Conservation (phyloP, 164 flowering plant species). For the Vitis vinifera region ASM3070453v1 NC_081809.1:22752001-22752500, state of each 20-base stretch:
- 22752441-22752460: constrained; percentile 57
- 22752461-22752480: constrained; percentile 83
- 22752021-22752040: constrained; percentile 88
- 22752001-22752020: constrained; percentile 54
- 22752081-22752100: constrained; percentile 77
- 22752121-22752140: constrained; percentile 84
- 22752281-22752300: constrained; percentile 92
- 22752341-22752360: constrained; percentile 78
- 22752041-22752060: constrained; percentile 91
- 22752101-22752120: constrained; percentile 76
- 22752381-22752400: constrained; percentile 58
- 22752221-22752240: constrained; percentile 71
- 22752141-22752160: constrained; percentile 77
- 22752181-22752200: constrained; percentile 76
- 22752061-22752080: constrained; percentile 76
- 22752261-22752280: constrained; percentile 72
- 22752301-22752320: constrained; percentile 59
- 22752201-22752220: constrained; percentile 70
- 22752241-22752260: constrained; percentile 69
- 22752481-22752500: constrained; percentile 83
- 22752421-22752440: constrained; percentile 60
- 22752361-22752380: constrained; percentile 77
- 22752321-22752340: constrained; percentile 70
- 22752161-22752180: constrained; percentile 76
- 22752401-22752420: constrained; percentile 76